Conservation (phyloP, 2,329 filamentous ascomycete species). For the Colletotrichum eleusines region DNA sequence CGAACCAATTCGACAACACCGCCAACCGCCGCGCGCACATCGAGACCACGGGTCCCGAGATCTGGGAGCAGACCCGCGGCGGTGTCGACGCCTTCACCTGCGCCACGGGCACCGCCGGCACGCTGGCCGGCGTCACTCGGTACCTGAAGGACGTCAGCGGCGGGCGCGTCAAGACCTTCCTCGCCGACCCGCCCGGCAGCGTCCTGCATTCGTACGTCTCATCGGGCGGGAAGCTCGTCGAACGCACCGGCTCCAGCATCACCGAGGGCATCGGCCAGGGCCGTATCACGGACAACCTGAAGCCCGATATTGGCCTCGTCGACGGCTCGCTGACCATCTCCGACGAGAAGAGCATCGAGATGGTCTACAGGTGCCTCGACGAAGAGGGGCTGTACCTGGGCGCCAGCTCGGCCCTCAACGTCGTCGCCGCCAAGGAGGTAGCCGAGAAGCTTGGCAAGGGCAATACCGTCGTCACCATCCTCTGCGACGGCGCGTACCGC, state of each 20-base stretch:
- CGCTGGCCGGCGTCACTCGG: slow-evolving; percentile 87
- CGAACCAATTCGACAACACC: slow-evolving; percentile 97
- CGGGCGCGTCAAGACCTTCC: slow-evolving; percentile 85
- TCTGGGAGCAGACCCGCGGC: slow-evolving; percentile 91
- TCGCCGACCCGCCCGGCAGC: slow-evolving; percentile 93
- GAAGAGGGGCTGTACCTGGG: slow-evolving; percentile 97
- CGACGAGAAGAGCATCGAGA: slow-evolving; percentile 95
- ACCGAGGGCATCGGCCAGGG: slow-evolving; percentile 99
- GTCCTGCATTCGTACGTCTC: slow-evolving; percentile 93
- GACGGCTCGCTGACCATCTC: slow-evolving; percentile 87
- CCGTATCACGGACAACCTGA: slow-evolving; percentile 93
- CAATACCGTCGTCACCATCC: slow-evolving; percentile 90
- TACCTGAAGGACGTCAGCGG: slow-evolving; percentile 87
- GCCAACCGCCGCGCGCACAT: slow-evolving; percentile 95
- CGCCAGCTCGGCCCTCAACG: slow-evolving; percentile 93
- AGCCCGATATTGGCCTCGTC: slow-evolving; percentile 84
- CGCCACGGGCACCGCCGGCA: slow-evolving; percentile 92
- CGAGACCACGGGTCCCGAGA: slow-evolving; percentile 96
- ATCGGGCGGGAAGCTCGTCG: slow-evolving; percentile 84
- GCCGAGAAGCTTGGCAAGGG: slow-evolving; percentile 90
- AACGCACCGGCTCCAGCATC: slow-evolving; percentile 87
- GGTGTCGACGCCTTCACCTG: slow-evolving; percentile 95
- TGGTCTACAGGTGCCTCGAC: slow-evolving; percentile 96
- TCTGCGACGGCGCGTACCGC: slow-evolving; percentile 97
- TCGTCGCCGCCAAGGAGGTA: slow-evolving; percentile 94